Base-by-base conservation (phyloP, 2,329 filamentous ascomycete species). In the Fusarium decemcellulare region DNA sequence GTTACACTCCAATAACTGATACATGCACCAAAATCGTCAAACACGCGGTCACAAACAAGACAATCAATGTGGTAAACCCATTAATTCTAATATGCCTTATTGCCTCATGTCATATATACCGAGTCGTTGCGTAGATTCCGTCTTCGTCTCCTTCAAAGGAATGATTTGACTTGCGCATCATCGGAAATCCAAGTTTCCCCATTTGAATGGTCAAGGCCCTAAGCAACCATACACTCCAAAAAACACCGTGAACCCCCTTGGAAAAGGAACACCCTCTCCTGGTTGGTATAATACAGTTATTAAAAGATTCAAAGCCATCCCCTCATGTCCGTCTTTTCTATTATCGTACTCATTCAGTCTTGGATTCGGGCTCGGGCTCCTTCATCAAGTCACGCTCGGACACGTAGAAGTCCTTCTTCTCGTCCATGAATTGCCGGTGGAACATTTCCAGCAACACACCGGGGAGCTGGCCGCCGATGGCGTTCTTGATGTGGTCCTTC, bases 401-500 rank as follows among this genome's bases (percentile, higher is more conserved):
- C 46, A 81, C 71, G 70, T 75, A 81, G 63, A 79, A 82, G 15
- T 72, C 56, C 15, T 72, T 58, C 74, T 76, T 79, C 57, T 81
- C 79, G 3, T 66, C 71, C 37, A 76, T 65, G 63, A 76, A 82
- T 32, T 80, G 74, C 47, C 75, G 69, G 73, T 82, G 81, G 63
- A 81, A 80, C 11, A 78, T 70, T 47, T 77, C 74, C 14, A 82
- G 70, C 32, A 76, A 75, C 6, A 73, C 73, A 8, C 81, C 81
- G 5, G 81, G 81, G 30, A 82, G 66, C 54, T 81, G 80, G 37
- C 79, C 69, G 23, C 76, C 78, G 7, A 83, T 78, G 54, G 79
- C 78, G 8, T 78, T 68, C 75, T 82, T 82, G 68, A 83, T 80
- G 65, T 78, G 74, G 46, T 76, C 71, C 50, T 76, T 65, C 73